These are phyloP conservation scores for Colletotrichum graminicola DNA, from an alignment of 2,329 filamentous ascomycete species.

Conservation along the genomic window DNA sequence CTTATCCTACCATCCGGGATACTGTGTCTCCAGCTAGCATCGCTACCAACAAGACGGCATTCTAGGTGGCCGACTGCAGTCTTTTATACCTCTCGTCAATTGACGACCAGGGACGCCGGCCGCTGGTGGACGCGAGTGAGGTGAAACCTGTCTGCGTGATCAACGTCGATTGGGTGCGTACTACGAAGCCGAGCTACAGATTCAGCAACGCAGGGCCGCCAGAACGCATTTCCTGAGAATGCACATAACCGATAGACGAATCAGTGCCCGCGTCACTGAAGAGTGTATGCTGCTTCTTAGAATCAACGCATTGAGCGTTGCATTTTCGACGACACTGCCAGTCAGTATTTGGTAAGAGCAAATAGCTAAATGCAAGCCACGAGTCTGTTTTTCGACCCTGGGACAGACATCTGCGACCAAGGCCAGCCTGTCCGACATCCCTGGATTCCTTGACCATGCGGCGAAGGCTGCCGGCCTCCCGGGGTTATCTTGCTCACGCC, in stretches of 20 bases:
- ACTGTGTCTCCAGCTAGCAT: neutral
- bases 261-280: neutral
- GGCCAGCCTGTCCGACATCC: conserved; percentile 36
- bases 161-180: neutral
- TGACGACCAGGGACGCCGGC: conserved; percentile 16
- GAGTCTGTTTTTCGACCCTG: neutral
- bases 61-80: conserved; percentile 19
- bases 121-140: conserved; percentile 6
- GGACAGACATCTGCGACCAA: conserved; percentile 18
- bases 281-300: neutral
- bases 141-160: neutral
- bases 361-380: neutral
- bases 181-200: neutral
- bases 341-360: neutral
- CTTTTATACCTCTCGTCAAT: conserved; percentile 31
- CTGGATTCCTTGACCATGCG: conserved; percentile 18
- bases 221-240: conserved; percentile 4
- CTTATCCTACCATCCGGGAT: conserved; percentile 19
- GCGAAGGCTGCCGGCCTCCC: conserved; percentile 30
- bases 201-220: conserved; percentile 15
- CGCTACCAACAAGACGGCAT: neutral
- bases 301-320: neutral
- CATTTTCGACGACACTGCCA: neutral
- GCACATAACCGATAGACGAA: no score
- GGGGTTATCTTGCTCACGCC: neutral